These are phyloP conservation scores for Eurotiales sp. DNA, from an alignment of 2,329 filamentous ascomycete genomes.

Conservation along the genomic window DNA sequence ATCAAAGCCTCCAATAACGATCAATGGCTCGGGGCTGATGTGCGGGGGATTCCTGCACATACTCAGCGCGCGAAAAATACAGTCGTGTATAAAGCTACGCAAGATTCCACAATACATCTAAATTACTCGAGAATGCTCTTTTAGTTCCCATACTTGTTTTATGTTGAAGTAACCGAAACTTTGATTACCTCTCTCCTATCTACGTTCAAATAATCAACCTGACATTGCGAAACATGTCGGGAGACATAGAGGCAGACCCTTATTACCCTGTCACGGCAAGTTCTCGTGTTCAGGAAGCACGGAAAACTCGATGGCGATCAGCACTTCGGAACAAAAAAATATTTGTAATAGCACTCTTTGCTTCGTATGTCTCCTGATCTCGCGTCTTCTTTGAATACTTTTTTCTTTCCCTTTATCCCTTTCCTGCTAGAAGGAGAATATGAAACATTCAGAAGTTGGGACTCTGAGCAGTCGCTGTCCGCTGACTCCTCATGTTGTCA, in stretches of 20 bases:
- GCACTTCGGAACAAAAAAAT: slow-evolving; percentile 44
- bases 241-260: neutral
- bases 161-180: no score
- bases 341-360: slow-evolving; percentile 50
- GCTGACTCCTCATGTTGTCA: slow-evolving; percentile 3
- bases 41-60: no score
- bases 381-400: neutral
- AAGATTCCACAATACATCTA: no score
- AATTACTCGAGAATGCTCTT: no score
- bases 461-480: no score
- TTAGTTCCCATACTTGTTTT: no score
- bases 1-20: no score
- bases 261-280: slow-evolving; percentile 7
- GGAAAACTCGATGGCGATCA: slow-evolving; percentile 26
- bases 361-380: slow-evolving; percentile 31
- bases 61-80: no score
- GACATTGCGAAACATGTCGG: neutral
- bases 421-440: neutral
- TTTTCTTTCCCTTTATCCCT: neutral
- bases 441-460: neutral
- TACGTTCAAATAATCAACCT: neutral
- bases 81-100: no score
- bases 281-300: slow-evolving; percentile 20
- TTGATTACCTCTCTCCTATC: no score
- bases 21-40: no score